phyloP scores from a whole-genome alignment of 108 stramenopile species.

The Conticribra weissflogii region DNA sequence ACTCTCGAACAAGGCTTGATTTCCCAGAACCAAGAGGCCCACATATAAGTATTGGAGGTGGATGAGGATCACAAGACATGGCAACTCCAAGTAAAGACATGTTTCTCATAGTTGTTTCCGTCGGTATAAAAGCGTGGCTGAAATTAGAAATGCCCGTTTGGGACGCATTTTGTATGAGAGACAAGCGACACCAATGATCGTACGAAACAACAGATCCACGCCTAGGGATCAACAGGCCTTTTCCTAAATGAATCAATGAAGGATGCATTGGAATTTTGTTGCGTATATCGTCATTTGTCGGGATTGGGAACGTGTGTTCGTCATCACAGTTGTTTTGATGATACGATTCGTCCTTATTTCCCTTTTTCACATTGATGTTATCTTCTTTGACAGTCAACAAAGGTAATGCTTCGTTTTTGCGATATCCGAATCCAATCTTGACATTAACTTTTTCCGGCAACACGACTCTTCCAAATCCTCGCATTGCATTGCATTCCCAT shows the following conservation, averaged over 20 bases:
- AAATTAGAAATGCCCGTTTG: slow-evolving; percentile 6
- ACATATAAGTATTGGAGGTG: slow-evolving; percentile 81
- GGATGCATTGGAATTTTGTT: slow-evolving; percentile 49
- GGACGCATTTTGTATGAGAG: slow-evolving; percentile 18
- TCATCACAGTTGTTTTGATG: slow-evolving; percentile 17
- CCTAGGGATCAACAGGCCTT: slow-evolving; percentile 64
- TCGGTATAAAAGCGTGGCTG: slow-evolving; percentile 44
- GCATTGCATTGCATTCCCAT: slow-evolving; percentile 35
- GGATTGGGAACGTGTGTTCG: slow-evolving; percentile 45
- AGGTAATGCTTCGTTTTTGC: slow-evolving; percentile 38
- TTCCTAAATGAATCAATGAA: slow-evolving; percentile 67
- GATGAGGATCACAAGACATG: slow-evolving; percentile 72
- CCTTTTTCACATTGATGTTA: slow-evolving; percentile 19
- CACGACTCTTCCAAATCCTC: slow-evolving; percentile 32
- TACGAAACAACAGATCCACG: slow-evolving; percentile 46
- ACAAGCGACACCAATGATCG: slow-evolving; percentile 28
- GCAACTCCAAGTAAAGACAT: slow-evolving; percentile 70
- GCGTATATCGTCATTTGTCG: slow-evolving; percentile 56
- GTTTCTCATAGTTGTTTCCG: slow-evolving; percentile 73
- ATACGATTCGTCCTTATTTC: background rate
- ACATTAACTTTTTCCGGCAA: slow-evolving; percentile 22
- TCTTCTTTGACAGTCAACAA: slow-evolving; percentile 5
- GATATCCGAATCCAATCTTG: slow-evolving; percentile 30
- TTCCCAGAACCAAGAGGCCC: slow-evolving; percentile 85
- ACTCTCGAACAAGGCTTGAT: slow-evolving; percentile 77